Evolutionary conservation across 495 filamentous ascomycete species (phyloP), one percentile per base, ranked within the genome.

Genomic region (Cercophora scortea): DNA sequence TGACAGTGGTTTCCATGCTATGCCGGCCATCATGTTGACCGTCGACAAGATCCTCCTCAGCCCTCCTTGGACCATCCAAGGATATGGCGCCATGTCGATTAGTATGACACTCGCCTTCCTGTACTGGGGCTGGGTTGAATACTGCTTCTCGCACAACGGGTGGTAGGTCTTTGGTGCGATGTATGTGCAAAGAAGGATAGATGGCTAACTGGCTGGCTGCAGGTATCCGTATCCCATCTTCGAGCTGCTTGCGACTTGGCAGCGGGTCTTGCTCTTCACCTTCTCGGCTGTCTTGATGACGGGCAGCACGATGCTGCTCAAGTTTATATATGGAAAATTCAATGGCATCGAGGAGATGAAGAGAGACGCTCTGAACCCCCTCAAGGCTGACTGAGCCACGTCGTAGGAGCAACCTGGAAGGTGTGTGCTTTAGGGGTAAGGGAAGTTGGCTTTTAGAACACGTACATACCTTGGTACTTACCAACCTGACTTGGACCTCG

Each of bases 201-300:
- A 32, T 45, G 19, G 43, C 61, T 65, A 51, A 67, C 57, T 40
- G 13, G 32, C 25, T n/a, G 17, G 25, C 18, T 45, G 16, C 51
- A 87, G 83, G 74, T 95, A 95, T 57, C 90, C 90, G 4, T 96
- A 96, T 71, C 90, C 90, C 4, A 77, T 95, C 13, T 87, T 96
- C 54, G 81, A 75, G 3, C 64, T 80, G 17, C 64, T 93, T 32
- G 72, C 66, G 42, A 82, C 80, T 1, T 61, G 71, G 52, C 79
- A 85, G 54, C 79, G 90, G 19, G 64, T 83, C 33, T 67, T 77
- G 13, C 73, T 96, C 10, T 96, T 95, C 58, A 74, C 72, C 11
- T 62, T 77, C 5, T 87, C 87, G 47, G 89, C 87, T 1, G 56
- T 78, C 11, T 61, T 86, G 17, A 92, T 94, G 88, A 80, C 82